Conservation (phyloP, 768 basidiomycete genomes). For the Russula vinacea region DNA sequence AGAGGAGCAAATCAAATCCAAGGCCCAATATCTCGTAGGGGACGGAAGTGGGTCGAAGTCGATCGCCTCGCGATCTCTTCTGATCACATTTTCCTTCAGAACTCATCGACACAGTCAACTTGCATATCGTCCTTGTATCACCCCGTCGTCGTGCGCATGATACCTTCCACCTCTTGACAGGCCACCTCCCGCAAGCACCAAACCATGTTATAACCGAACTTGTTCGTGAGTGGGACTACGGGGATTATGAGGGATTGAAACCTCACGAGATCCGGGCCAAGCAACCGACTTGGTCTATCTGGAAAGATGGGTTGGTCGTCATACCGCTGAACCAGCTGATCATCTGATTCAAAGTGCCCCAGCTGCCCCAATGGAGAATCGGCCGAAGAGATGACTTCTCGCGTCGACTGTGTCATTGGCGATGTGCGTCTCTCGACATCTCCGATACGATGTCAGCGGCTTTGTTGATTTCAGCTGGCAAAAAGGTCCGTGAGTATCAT, state of each 20-base stretch:
- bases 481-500: conserved; percentile 74
- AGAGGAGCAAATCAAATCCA: conserved; percentile 62
- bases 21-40: conserved; percentile 68
- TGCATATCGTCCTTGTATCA: conserved; percentile 75
- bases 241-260: conserved; percentile 81
- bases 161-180: conserved; percentile 83
- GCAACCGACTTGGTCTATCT: conserved; percentile 70
- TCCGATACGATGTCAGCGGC: not conserved
- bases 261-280: conserved; percentile 71
- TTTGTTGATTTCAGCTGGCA: not conserved
- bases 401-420: conserved; percentile 73
- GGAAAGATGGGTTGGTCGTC: conserved; percentile 67
- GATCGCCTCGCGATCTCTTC: not conserved
- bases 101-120: conserved; percentile 73
- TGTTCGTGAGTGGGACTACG: conserved; percentile 86
- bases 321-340: not conserved
- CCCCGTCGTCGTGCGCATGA: conserved; percentile 82
- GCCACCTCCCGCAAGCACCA: conserved; percentile 45
- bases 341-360: not conserved
- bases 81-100: conserved; percentile 42
- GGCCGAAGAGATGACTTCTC: conserved; percentile 68
- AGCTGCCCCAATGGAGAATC: conserved; percentile 91
- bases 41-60: conserved; percentile 57
- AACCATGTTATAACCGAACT: conserved; percentile 60
- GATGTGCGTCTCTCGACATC: conserved; percentile 46